Evolutionary conservation across 352 stramenopile genomes (phyloP).

Genomic region (Pythium dissotocum): DNA sequence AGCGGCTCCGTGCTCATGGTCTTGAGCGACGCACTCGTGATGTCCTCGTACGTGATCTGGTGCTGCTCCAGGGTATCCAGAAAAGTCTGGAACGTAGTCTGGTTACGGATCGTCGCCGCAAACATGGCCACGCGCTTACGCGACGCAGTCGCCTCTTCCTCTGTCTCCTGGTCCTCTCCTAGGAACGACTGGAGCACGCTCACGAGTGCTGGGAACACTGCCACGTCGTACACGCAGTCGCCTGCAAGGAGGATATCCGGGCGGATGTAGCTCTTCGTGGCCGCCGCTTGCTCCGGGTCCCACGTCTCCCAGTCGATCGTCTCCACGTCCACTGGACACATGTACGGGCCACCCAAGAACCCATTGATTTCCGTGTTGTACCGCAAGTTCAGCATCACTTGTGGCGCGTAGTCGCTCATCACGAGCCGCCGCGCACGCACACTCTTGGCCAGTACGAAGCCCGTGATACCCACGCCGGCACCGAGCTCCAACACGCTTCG

Average conservation of each 20-base stretch:
- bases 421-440: slow-evolving; percentile 41
- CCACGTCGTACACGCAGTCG: slow-evolving; percentile 80
- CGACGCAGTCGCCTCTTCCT: slow-evolving; percentile 1
- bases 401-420: slow-evolving; percentile 76
- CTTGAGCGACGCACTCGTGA: slow-evolving; percentile 43
- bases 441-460: slow-evolving; percentile 54
- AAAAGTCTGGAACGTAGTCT: slow-evolving; percentile 75
- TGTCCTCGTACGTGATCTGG: slow-evolving; percentile 64
- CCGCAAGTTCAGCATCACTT: slow-evolving; percentile 81
- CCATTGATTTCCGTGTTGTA: slow-evolving; percentile 84
- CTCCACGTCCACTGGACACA: slow-evolving; percentile 55
- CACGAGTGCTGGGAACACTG: slow-evolving; percentile 55
- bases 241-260: slow-evolving; percentile 68
- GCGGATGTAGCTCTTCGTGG: slow-evolving; percentile 21
- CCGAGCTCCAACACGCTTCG: slow-evolving; percentile 71
- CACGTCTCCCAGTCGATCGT: slow-evolving; percentile 75
- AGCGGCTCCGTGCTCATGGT: slow-evolving; percentile 40
- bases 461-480: slow-evolving; percentile 71
- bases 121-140: slow-evolving; percentile 61
- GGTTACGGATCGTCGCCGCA: slow-evolving; percentile 74
- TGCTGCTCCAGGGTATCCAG: slow-evolving; percentile 54
- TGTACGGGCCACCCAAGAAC: slow-evolving; percentile 27
- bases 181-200: slow-evolving; percentile 64
- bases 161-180: slow-evolving; percentile 8
- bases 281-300: slow-evolving; percentile 35